Evolutionary conservation across 352 stramenopile genomes (phyloP), one percentile per base, ranked within the genome.

Genomic region (Pseudoperonospora humuli): DNA sequence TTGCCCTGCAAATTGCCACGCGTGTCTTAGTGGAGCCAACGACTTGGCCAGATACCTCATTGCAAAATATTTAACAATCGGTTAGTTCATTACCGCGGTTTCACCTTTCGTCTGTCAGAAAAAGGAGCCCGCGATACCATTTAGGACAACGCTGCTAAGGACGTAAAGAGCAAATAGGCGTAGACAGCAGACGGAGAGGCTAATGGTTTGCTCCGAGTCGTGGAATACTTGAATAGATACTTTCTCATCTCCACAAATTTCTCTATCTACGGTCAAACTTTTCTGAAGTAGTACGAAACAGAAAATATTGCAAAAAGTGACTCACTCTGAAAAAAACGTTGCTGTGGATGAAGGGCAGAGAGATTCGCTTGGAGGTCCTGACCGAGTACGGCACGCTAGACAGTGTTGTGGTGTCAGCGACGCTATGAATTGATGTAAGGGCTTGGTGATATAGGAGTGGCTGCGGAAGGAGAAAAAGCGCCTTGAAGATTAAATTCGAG

Each of bases 1-100:
- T 42, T 26, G 15, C 31, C 32, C n/a, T n/a, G n/a, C n/a, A n/a
- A n/a, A n/a, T n/a, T n/a, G n/a, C n/a, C n/a, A n/a, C n/a, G n/a
- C n/a, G n/a, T n/a, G n/a, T n/a, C n/a, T n/a, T 37, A 93, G 80
- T 51, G 80, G 80, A 25, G 80, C 80, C 8, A 66, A 78, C 19
- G 80, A 93, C 45, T 49, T 93, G 31, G 77, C 80, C 7, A 57
- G 77, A 15, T 89, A 83, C 51, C 57, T 93, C 25, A 67, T 89
- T 11, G 65, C 69, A 25, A 90, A 86, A 56, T 89, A 93, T 67
- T 69, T 93, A 57, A 86, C 74, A 45, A 70, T 63, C 13, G 42
- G 45, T 24, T 60, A 52, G 28, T 14, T 7, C 29, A n/a, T n/a
- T 7, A 28, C 24, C 24, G 13, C 9, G 1, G 24, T 13, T 10